Evolutionary conservation across 169 alveolate species (phyloP), one percentile per base, ranked within the genome.

Genomic region (Plasmodium malariae): DNA sequence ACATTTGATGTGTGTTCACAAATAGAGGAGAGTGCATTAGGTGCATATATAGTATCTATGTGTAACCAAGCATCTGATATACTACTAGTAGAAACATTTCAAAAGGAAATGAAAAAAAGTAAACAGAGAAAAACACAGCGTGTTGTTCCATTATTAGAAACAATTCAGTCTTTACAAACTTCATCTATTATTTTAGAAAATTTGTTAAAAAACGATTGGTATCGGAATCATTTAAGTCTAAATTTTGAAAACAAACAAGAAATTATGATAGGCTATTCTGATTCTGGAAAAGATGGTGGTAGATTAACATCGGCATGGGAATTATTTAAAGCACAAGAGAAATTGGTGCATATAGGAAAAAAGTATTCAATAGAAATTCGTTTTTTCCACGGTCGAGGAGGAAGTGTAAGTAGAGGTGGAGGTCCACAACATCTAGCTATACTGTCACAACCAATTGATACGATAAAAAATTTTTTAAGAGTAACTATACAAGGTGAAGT

Each of bases 201-300:
- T n/a, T 89, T 95, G 19, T 67, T 95, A 68, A 80, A 92, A 86
- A 88, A 91, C 70, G 78, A 91, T 63, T 94, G 96, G 96, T 95
- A 95, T 91, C 73, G 88, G 40, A 88, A 85, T 37, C 95, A 94
- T 86, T 87, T 95, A 62, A 74, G 71, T 57, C 88, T 65, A 30
- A 59, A 70, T 12, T 95, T 93, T 74, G 76, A 57, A n/a, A 92
- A 88, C 76, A 94, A 92, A 65, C 94, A 92, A 45, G 96, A 95
- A 72, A 94, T 95, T 34, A 95, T 95, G 97, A 93, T 95, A 30
- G 97, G 97, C 17, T 95, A 94, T 88, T 95, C 97, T 3, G 97
- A 95, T 85, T 93, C 96, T 34, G 96, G 96, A 30, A 95, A 95
- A 91, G 97, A 95, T 85, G 97, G 97, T 24, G 96, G 97, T 0